A percentile compares a stretch with the other conserved stretches of the same genome.
These are phyloP conservation scores for Gastrolobium villosum DNA, from an alignment of 306 rosid species.

Conservation along the genomic window DNA sequence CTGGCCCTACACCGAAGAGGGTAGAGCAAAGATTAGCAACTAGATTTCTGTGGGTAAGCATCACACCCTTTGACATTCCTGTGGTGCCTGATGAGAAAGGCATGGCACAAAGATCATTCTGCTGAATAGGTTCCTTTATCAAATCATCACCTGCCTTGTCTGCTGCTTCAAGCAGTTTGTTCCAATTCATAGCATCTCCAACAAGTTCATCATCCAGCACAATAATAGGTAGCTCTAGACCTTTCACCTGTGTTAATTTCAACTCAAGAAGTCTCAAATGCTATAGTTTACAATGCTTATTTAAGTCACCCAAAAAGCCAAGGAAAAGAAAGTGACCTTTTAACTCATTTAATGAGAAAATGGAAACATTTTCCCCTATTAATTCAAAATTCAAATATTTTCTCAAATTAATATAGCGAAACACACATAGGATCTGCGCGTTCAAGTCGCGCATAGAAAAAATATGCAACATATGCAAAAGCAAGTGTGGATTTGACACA, in stretches of 20 bases:
- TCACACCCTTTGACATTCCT: constrained; percentile 91
- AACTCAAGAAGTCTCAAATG: constrained; percentile 28
- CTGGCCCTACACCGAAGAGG: constrained; percentile 65
- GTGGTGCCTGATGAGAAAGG: constrained; percentile 99
- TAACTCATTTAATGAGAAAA: too few species aligned
- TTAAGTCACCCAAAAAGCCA: not conserved
- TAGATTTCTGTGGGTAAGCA: constrained; percentile 83
- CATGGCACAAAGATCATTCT: constrained; percentile 86
- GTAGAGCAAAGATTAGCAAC: constrained; percentile 91
- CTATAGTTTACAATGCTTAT: not conserved
- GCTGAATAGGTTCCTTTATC: constrained; percentile 53
- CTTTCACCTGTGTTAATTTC: constrained; percentile 68
- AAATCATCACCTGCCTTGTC: constrained; percentile 59
- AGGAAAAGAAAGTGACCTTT: not conserved
- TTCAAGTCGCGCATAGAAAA: too few species aligned
- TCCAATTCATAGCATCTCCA: constrained; percentile 83
- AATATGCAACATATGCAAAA: too few species aligned
- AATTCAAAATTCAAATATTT: too few species aligned
- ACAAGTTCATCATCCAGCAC: constrained; percentile 70
- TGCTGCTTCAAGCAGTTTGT: constrained; percentile 79
- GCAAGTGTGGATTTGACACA: too few species aligned
- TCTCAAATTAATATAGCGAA: too few species aligned
- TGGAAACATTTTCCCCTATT: too few species aligned
- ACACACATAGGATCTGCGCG: too few species aligned
- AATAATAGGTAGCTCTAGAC: constrained; percentile 68